Evolutionary conservation across 2,329 filamentous ascomycete genomes (phyloP), one percentile per base, ranked within the genome.

Genomic region (Cordyceps cateniannulata): DNA sequence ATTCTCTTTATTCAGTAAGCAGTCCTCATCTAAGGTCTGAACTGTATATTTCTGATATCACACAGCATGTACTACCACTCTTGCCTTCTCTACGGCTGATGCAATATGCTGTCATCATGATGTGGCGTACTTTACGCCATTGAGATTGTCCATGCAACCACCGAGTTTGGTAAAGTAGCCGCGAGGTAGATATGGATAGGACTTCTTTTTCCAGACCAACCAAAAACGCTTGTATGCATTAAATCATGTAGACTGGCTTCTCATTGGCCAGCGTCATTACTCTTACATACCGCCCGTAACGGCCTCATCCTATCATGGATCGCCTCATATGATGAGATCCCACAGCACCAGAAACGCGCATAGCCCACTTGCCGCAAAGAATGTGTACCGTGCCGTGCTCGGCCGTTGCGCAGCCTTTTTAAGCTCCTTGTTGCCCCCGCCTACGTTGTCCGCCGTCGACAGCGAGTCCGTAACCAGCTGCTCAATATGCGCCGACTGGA

Each of bases 401-500:
- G 84, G 81, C 65, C 86, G 80, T 70, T 90, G 82, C 1, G 84
- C 86, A 29, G 93, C 95, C 69, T 88, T 86, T 76, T 95, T 95
- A 57, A 99, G 79, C 78, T 98, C 88, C 75, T 89, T 90, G 77
- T 99, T 99, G 20, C 93, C 95, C 62, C 86, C 86, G 16, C 89
- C 89, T 55, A 99, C 85, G 69, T 98, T 97, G 70, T 93, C 89
- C 27, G 87, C 85, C 10, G 93, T 97, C 35, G 85, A 82, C 63
- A 87, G 83, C 1, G 91, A 92, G 72, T 99, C 93, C 48, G 87
- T 81, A 35, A 96, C 91, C 22, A 99, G 81, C 71, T 95, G 90
- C 63, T 92, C 89, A 64, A 99, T 96, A 67, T 95, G 88, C 61
- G 91, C 91, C 59, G 90, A 89, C 71, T 99, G 95, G 16, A 88